A percentile compares a stretch with the other conserved stretches of the same genome.
These are phyloP conservation scores for Aspergillus carlsbadensis DNA, from an alignment of 495 filamentous ascomycete genomes.

Conservation along the genomic window DNA sequence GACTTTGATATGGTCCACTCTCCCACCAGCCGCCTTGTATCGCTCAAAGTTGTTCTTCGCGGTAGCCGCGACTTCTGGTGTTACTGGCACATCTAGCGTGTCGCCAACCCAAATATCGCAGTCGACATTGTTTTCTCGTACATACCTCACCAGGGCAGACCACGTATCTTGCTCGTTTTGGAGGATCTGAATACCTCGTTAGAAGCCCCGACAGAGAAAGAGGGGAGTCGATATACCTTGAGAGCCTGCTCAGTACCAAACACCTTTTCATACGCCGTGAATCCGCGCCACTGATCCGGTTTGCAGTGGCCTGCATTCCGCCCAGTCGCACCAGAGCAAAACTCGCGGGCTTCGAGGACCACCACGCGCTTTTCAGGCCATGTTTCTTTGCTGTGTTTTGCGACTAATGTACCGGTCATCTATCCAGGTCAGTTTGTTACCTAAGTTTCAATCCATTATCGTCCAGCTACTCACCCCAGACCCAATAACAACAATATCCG, in stretches of 20 bases:
- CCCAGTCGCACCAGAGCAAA: conserved; percentile 11
- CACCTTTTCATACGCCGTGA: background rate
- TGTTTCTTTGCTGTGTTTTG: background rate
- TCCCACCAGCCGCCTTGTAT: background rate
- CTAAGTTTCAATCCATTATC: background rate
- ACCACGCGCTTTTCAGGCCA: conserved; percentile 1
- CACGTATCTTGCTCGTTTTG: conserved; percentile 7
- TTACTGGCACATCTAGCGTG: conserved; percentile 6
- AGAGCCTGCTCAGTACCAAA: conserved; percentile 9
- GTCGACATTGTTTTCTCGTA: conserved; percentile 6
- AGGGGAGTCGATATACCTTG: background rate
- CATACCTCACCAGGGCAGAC: conserved; percentile 1
- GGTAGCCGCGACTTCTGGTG: background rate
- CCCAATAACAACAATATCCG: background rate
- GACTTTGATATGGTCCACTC: conserved; percentile 1
- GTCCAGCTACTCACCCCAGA: background rate
- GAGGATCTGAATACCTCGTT: background rate
- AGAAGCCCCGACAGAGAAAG: background rate
- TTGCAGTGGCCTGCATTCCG: conserved; percentile 12
- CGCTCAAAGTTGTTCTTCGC: background rate
- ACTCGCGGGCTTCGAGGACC: conserved; percentile 2
- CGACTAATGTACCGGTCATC: background rate
- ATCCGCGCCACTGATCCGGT: conserved; percentile 10
- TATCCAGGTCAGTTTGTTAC: background rate
- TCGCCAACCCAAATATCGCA: conserved; percentile 7